phyloP scores from a whole-genome alignment of 139 green algal genomes.

The Auxenochlorella pyrenoidosa region DNA sequence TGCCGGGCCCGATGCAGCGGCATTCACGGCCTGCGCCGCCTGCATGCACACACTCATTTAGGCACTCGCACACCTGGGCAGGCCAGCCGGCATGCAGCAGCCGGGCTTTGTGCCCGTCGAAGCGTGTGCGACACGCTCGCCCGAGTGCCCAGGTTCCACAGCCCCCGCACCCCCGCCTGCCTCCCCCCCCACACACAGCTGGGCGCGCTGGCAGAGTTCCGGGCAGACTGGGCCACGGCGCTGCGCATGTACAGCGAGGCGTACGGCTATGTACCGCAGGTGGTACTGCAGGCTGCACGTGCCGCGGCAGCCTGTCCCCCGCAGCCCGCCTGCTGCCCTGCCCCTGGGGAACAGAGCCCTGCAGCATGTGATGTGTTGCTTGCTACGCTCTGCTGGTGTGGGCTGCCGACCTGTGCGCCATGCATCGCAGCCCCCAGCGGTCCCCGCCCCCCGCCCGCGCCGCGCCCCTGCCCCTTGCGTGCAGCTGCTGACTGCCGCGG shows the following conservation, averaged over 20 bases:
- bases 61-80: too few relatives aligned
- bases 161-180: neutral
- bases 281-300: neutral
- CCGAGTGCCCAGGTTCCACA: constrained; percentile 50
- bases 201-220: constrained; percentile 54
- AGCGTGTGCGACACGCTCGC: too few relatives aligned
- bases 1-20: too few relatives aligned
- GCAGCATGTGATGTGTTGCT: too few relatives aligned
- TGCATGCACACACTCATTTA: too few relatives aligned
- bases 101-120: neutral
- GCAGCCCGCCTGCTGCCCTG: too few relatives aligned
- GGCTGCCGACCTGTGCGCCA: too few relatives aligned
- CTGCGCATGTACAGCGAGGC: constrained; percentile 55
- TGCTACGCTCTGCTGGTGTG: too few relatives aligned
- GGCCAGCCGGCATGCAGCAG: neutral
- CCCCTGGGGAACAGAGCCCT: too few relatives aligned
- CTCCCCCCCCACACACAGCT: constrained; percentile 35
- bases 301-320: neutral
- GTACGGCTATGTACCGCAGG: constrained; percentile 45
- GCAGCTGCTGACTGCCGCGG: constrained; percentile 1
- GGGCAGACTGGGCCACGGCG: constrained; percentile 51
- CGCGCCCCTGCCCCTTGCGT: too few relatives aligned
- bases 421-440: neutral
- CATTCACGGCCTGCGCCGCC: too few relatives aligned
- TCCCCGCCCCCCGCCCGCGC: too few relatives aligned